Evolutionary conservation across 2,329 filamentous ascomycete species (phyloP).

Genomic region (Diaporthe aspalathi): DNA sequence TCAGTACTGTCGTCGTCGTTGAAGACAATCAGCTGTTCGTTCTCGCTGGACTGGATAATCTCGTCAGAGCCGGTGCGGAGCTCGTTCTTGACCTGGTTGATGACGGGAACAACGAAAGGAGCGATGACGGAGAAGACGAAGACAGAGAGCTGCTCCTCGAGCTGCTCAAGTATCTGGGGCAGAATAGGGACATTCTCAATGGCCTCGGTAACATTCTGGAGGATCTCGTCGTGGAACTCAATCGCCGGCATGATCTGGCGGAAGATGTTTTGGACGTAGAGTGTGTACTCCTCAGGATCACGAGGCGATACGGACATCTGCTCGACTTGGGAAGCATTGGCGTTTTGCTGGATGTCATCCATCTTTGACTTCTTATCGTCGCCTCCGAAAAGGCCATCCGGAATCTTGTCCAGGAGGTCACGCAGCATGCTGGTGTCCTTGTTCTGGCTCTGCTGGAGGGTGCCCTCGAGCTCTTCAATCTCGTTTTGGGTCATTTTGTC

Average conservation of each 20-base stretch:
- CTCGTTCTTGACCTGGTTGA: constrained; percentile 87
- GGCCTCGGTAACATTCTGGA: constrained; percentile 81
- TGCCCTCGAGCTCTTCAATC: constrained; percentile 87
- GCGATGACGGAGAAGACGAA: constrained; percentile 94
- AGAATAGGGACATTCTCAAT: constrained; percentile 89
- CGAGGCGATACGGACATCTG: constrained; percentile 80
- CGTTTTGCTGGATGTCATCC: constrained; percentile 82
- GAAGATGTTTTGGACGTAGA: constrained; percentile 79
- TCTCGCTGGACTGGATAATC: constrained; percentile 85
- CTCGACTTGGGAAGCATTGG: constrained; percentile 79
- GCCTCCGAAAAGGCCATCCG: constrained; percentile 81
- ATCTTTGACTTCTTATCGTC: constrained; percentile 80
- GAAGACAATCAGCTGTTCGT: constrained; percentile 90
- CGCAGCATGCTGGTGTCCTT: constrained; percentile 80
- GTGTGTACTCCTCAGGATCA: constrained; percentile 85
- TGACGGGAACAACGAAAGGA: constrained; percentile 86
- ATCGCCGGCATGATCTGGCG: constrained; percentile 89
- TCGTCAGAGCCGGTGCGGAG: constrained; percentile 86
- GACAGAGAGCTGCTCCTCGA: constrained; percentile 87
- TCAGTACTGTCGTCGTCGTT: constrained; percentile 80
- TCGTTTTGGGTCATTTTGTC: constrained; percentile 94
- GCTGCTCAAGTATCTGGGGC: constrained; percentile 84
- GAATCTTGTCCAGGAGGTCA: constrained; percentile 84
- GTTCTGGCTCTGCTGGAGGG: constrained; percentile 73
- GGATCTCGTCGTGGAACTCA: constrained; percentile 88